Conservation (phyloP, 305 asterid species). For the Fraxinus ornus region DNA sequence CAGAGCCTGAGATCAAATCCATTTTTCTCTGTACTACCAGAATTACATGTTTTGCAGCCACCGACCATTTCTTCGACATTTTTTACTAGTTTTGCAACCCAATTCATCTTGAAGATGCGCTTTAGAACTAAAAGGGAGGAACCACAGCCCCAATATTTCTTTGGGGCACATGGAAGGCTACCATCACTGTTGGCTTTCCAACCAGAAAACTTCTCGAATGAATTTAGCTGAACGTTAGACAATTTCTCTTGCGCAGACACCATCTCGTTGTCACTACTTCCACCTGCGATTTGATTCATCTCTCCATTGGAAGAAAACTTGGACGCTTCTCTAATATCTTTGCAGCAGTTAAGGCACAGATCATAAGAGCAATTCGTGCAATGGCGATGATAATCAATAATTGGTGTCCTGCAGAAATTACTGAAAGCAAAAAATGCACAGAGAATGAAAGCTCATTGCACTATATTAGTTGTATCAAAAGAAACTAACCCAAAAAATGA, state of each 20-base stretch:
- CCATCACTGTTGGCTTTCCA: constrained; percentile 79
- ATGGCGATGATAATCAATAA: constrained; percentile 92
- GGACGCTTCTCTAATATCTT: constrained; percentile 72
- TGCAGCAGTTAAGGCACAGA: constrained; percentile 96
- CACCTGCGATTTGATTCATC: constrained; percentile 31
- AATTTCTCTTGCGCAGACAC: constrained; percentile 36
- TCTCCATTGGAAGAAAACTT: constrained; percentile 38
- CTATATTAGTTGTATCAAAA: not conserved
- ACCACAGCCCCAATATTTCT: constrained; percentile 77
- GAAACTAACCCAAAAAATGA: constrained; percentile 12
- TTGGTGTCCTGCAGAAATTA: constrained; percentile 91
- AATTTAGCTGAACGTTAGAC: constrained; percentile 46
- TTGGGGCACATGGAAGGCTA: constrained; percentile 76
- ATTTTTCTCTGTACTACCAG: constrained; percentile 42
- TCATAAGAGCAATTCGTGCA: constrained; percentile 91
- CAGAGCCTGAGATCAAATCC: constrained; percentile 43
- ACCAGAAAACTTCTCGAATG: constrained; percentile 40
- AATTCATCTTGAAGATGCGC: constrained; percentile 96
- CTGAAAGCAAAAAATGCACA: constrained; percentile 39
- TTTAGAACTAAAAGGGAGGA: constrained; percentile 59
- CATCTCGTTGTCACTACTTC: constrained; percentile 34
- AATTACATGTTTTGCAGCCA: constrained; percentile 61
- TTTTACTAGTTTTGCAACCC: constrained; percentile 93
- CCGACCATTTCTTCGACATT: constrained; percentile 94
- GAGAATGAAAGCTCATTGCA: not conserved